Conservation (phyloP, 768 basidiomycete genomes). For the Agaricus blazei region DNA sequence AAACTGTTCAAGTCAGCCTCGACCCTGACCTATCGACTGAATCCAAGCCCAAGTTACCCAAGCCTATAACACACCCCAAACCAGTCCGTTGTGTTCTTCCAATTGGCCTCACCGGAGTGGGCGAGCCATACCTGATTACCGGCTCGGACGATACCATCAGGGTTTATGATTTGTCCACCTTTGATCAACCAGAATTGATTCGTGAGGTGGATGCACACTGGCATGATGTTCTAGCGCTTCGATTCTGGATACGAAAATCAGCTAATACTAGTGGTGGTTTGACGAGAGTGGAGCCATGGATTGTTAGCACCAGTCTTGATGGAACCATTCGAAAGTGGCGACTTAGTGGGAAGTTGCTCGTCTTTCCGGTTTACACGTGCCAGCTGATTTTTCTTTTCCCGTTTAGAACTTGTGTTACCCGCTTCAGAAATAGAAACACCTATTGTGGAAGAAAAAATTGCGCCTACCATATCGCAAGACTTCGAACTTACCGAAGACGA, state of each 20-base stretch:
- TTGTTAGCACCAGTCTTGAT: conserved; percentile 82
- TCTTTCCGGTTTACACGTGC: background rate
- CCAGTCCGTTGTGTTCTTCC: conserved; percentile 75
- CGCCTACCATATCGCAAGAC: conserved; percentile 15
- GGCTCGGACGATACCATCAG: conserved; percentile 82
- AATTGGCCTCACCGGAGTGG: conserved; percentile 55
- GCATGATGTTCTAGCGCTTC: conserved; percentile 80
- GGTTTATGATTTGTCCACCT: conserved; percentile 70
- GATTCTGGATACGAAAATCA: conserved; percentile 60
- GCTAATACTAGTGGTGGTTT: conserved; percentile 34
- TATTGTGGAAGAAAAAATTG: background rate
- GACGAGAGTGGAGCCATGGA: conserved; percentile 67
- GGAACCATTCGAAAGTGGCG: conserved; percentile 85
- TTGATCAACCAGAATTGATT: conserved; percentile 66
- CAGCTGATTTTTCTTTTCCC: background rate
- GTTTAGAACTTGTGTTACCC: conserved; percentile 37
- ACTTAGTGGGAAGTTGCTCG: conserved; percentile 47
- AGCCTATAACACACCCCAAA: conserved; percentile 52
- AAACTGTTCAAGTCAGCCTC: conserved; percentile 63
- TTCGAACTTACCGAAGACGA: conserved; percentile 78
- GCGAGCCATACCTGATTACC: conserved; percentile 72
- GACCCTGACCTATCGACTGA: conserved; percentile 27
- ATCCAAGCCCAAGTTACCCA: conserved; percentile 30
- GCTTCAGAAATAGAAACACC: conserved; percentile 14
- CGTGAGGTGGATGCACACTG: conserved; percentile 80